phyloP scores from a whole-genome alignment of 2,329 filamentous ascomycete genomes.

The Apiospora hydei region DNA sequence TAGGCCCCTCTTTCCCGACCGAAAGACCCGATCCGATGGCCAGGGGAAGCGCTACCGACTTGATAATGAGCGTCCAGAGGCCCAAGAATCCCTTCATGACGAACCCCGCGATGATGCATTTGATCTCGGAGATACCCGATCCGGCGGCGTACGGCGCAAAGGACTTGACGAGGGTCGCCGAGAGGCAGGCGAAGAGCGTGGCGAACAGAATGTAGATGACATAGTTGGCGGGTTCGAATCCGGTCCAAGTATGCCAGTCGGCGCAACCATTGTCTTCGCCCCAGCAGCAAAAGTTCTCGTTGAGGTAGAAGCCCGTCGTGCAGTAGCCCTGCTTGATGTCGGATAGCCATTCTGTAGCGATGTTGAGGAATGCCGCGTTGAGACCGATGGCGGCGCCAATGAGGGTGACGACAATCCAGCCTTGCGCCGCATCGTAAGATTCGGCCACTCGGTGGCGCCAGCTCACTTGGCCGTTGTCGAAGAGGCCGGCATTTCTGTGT shows the following conservation, averaged over 20 bases:
- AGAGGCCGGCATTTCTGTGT: slow-evolving; percentile 73
- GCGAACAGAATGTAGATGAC: slow-evolving; percentile 87
- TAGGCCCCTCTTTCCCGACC: slow-evolving; percentile 96
- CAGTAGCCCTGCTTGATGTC: slow-evolving; percentile 98
- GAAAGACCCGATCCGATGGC: slow-evolving; percentile 94
- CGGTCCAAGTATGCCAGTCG: slow-evolving; percentile 90
- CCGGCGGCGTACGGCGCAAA: slow-evolving; percentile 97
- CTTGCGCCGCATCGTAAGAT: slow-evolving; percentile 94
- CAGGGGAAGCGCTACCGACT: slow-evolving; percentile 87
- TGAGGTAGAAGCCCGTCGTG: slow-evolving; percentile 93
- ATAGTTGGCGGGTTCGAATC: slow-evolving; percentile 81
- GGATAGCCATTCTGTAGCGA: slow-evolving; percentile 94
- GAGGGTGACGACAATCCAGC: slow-evolving; percentile 96
- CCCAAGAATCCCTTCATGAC: slow-evolving; percentile 99
- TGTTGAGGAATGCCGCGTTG: slow-evolving; percentile 92
- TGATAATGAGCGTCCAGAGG: slow-evolving; percentile 90
- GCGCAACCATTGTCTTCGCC: slow-evolving; percentile 88
- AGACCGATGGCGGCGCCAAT: slow-evolving; percentile 92
- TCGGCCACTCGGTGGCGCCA: slow-evolving; percentile 85
- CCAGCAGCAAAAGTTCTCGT: slow-evolving; percentile 98
- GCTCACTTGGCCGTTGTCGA: slow-evolving; percentile 69
- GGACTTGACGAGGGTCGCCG: slow-evolving; percentile 84
- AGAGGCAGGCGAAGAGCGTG: slow-evolving; percentile 79
- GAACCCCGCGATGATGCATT: slow-evolving; percentile 98
- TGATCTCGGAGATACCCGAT: slow-evolving; percentile 98